phyloP scores from a whole-genome alignment of 1,284 basidiomycete species.

The Ustilago shanxiensis region DNA sequence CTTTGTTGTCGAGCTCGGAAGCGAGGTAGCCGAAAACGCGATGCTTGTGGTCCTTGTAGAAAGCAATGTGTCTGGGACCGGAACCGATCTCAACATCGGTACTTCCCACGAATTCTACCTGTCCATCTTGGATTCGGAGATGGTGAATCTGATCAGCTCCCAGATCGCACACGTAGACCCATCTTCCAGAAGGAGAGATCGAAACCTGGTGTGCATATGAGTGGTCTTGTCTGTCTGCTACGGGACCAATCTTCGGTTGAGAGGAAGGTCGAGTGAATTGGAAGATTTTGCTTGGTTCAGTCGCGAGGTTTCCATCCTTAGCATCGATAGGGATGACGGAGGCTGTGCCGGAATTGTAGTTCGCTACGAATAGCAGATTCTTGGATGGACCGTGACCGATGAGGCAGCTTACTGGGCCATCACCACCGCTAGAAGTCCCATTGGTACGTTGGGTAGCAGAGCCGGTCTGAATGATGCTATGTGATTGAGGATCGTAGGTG shows the following conservation, averaged over 20 bases:
- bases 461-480: constrained; percentile 19
- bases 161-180: constrained; percentile 59
- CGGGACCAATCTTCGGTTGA: constrained; percentile 45
- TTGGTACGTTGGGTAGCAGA: constrained; percentile 2
- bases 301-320: constrained; percentile 24
- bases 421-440: constrained; percentile 29
- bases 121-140: constrained; percentile 11
- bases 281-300: constrained; percentile 21
- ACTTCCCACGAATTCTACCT: constrained; percentile 21
- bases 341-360: constrained; percentile 46
- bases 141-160: constrained; percentile 61
- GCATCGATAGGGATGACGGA: constrained; percentile 28
- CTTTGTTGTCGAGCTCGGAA: constrained; percentile 51
- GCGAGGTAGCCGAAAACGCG: constrained; percentile 49
- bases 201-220: constrained; percentile 60
- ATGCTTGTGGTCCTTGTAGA: constrained; percentile 22
- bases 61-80: constrained; percentile 49
- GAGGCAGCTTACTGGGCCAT: constrained; percentile 34
- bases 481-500: constrained; percentile 12
- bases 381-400: constrained; percentile 31
- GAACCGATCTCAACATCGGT: constrained; percentile 39
- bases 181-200: constrained; percentile 40
- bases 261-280: constrained; percentile 34
- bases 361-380: constrained; percentile 43
- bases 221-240: constrained; percentile 53